Evolutionary conservation across 2,329 filamentous ascomycete species (phyloP).

Genomic region (Bimuria novae-zelandiae): DNA sequence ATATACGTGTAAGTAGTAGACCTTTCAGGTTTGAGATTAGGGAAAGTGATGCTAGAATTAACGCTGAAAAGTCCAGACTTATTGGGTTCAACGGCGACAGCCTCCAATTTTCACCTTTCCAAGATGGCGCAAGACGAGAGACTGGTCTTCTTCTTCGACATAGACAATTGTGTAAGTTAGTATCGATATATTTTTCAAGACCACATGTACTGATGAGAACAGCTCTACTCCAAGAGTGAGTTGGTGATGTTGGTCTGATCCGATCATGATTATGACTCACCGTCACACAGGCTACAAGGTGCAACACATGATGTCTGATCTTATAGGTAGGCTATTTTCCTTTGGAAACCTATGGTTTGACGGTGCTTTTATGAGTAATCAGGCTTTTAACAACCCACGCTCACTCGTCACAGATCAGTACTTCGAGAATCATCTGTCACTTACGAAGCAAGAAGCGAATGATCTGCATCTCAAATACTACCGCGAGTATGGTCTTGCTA

Average conservation of each 20-base stretch:
- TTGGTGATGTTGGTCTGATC: no score
- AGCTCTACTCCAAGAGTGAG: slow-evolving; percentile 85
- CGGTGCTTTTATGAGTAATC: background rate
- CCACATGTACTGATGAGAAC: background rate
- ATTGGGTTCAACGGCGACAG: no score
- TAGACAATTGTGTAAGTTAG: slow-evolving; percentile 83
- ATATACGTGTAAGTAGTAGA: no score
- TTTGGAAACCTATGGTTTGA: no score
- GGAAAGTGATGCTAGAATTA: no score
- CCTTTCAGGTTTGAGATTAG: no score
- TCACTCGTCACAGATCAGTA: slow-evolving; percentile 55
- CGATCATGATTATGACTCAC: no score
- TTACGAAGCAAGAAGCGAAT: slow-evolving; percentile 78
- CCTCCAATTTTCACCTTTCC: background rate
- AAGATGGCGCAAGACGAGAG: slow-evolving; percentile 42
- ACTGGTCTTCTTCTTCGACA: slow-evolving; percentile 79
- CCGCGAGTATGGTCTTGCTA: slow-evolving; percentile 92
- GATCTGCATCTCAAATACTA: slow-evolving; percentile 92
- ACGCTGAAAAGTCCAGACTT: no score
- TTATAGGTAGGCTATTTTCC: slow-evolving; percentile 65
- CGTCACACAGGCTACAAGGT: slow-evolving; percentile 70
- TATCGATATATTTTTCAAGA: background rate
- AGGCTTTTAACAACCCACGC: background rate
- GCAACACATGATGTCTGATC: slow-evolving; percentile 82
- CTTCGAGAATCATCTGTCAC: slow-evolving; percentile 70